phyloP scores from a whole-genome alignment of 2,329 filamentous ascomycete genomes.

The Botryosphaeria agaves region DNA sequence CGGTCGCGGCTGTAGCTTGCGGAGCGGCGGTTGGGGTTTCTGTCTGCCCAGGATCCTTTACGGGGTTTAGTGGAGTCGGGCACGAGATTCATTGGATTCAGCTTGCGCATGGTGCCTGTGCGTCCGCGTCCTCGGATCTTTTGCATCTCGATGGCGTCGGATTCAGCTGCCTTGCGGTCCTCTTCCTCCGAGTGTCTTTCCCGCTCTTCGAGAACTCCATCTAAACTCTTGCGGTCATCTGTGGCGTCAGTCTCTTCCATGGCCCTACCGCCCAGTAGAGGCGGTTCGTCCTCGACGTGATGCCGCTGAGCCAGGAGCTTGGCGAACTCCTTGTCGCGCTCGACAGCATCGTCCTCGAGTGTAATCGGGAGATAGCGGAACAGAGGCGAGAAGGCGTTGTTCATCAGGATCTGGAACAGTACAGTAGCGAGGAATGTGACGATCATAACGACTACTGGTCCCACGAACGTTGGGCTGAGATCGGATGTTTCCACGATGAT shows the following conservation, averaged over 20 bases:
- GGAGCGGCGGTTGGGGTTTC: no score
- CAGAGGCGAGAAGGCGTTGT: slow-evolving; percentile 67
- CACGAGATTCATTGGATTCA: no score
- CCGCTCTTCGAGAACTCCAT: slow-evolving; percentile 22
- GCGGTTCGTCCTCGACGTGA: no score
- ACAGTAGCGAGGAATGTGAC: slow-evolving; percentile 52
- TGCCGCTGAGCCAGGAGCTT: slow-evolving; percentile 33
- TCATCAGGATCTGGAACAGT: slow-evolving; percentile 65
- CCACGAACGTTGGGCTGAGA: slow-evolving; percentile 39
- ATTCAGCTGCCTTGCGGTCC: slow-evolving; percentile 13
- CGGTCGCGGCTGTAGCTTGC: no score
- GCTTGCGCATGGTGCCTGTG: no score
- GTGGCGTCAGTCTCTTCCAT: no score
- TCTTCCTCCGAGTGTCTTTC: slow-evolving; percentile 19
- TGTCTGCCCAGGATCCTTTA: no score
- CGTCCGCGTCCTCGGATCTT: no score
- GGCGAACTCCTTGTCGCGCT: slow-evolving; percentile 81
- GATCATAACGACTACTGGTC: slow-evolving; percentile 77
- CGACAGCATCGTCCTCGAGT: slow-evolving; percentile 82
- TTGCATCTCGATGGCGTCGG: slow-evolving; percentile 31
- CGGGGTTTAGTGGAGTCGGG: no score
- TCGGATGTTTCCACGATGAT: slow-evolving; percentile 51
- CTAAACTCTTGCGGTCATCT: no score
- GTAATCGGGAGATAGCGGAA: slow-evolving; percentile 86
- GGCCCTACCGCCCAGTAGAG: no score